Percentiles rank a stretch among this genome's conserved stretches.
Evolutionary conservation across 1,139 yeast species (phyloP).

Genomic region (Taphrina flavorubra): DNA sequence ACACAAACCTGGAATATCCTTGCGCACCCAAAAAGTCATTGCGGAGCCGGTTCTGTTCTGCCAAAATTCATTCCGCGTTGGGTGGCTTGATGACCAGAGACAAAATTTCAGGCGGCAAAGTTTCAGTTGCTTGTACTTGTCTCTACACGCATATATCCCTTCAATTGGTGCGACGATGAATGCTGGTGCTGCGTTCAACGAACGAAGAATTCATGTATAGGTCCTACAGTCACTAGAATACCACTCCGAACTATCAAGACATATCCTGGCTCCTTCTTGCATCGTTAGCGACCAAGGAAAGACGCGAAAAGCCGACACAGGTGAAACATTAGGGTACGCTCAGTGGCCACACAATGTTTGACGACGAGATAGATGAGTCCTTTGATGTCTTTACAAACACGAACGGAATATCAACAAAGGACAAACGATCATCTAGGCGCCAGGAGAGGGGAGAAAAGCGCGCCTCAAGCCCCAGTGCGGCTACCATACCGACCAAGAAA

Average conservation of each 20-base stretch:
- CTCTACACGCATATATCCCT: not conserved
- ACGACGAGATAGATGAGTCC: conserved; percentile 18
- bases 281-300: no score
- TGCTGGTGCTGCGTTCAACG: no score
- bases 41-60: conserved; percentile 6
- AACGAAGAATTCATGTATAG: no score
- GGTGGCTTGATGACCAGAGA: not conserved
- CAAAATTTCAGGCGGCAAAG: conserved; percentile 12
- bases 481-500: conserved; percentile 8
- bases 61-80: conserved; percentile 1
- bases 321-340: no score
- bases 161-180: no score
- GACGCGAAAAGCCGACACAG: no score
- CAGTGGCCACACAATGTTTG: conserved; percentile 5
- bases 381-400: conserved; percentile 22
- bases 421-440: not conserved
- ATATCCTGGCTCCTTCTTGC: no score
- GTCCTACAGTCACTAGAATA: no score
- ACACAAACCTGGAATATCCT: no score
- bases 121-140: not conserved
- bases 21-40: not conserved
- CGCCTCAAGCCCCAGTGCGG: not conserved
- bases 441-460: conserved; percentile 16
- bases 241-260: no score
- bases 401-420: not conserved